Percentiles rank a stretch among this genome's conserved stretches.
These are phyloP conservation scores for Sporothrix humicola DNA, from an alignment of 2,329 filamentous ascomycete species.

Conservation along the genomic window DNA sequence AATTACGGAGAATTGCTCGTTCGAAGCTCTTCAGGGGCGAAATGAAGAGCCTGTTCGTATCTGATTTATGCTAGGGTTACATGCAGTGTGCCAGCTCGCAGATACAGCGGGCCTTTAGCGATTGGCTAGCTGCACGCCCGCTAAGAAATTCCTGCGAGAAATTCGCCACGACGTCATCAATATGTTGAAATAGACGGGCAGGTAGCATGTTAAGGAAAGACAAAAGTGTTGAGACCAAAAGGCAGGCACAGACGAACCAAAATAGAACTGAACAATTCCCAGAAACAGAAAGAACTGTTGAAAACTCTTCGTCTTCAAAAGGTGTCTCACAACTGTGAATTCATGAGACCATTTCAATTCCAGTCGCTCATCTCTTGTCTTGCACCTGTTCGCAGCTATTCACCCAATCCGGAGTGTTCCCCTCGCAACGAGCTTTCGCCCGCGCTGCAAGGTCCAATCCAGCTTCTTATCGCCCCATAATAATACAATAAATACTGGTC, in stretches of 20 bases:
- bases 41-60: background rate
- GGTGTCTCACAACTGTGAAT: too few relatives aligned
- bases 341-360: conserved; percentile 30
- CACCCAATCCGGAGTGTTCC: conserved; percentile 32
- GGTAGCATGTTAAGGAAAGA: conserved; percentile 8
- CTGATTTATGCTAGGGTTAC: conserved; percentile 9
- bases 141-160: conserved; percentile 30
- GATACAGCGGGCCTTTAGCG: conserved; percentile 23
- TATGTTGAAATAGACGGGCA: conserved; percentile 12
- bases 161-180: conserved; percentile 38
- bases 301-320: background rate
- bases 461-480: conserved; percentile 37
- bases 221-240: conserved; percentile 26
- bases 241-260: background rate
- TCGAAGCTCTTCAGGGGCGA: conserved; percentile 11
- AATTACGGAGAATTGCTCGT: conserved; percentile 30
- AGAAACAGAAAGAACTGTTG: background rate
- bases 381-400: background rate
- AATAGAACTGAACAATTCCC: background rate
- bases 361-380: conserved; percentile 12
- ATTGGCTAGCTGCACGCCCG: conserved; percentile 20
- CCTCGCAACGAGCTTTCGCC: conserved; percentile 32
- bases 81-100: background rate
- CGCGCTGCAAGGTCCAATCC: conserved; percentile 11
- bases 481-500: conserved; percentile 32